Base-by-base conservation (phyloP, 345 rosid genomes). In the Populus euphratica region DNA sequence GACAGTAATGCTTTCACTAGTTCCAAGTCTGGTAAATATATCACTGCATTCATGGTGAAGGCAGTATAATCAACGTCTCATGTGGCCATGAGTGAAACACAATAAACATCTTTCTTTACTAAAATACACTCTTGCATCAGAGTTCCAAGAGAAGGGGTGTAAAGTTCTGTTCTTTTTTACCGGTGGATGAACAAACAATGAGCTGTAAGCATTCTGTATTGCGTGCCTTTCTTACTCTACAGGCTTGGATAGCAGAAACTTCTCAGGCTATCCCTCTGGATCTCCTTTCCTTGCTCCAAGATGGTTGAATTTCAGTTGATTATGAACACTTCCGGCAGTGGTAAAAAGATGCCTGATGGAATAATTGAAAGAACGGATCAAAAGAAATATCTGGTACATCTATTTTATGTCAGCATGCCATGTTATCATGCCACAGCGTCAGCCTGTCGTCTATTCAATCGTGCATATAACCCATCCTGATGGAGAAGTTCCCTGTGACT, bases 361-460 rank as follows among this genome's bases (percentile, higher is more conserved):
- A 14, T 1, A 20, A 27, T 54, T 29, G 25, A 21, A 16, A 54
- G 16, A 47, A 14, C 6, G 17, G 50, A 47, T 13, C 16, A 71
- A 6, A 41, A 10, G 13, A 20, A 14, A 66, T 16, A 13, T 9
- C 39, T 54, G 18, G 31, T 52, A 25, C 14, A 21, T 44, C 62
- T 25, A 33, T 23, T 7, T 10, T 21, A 16, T 21, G 49, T 54
- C 38, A 36, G 33, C 36, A 56, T 49, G 49, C 52, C 27, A 63
- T 59, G 36, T 43, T n/a, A 83, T 93, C 86, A 93, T 33, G 89
- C 90, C 21, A 93, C 88, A 12, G 97, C 96, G 36, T 96, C 99
- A 0, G 92, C 93, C 88, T 93, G 99, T 84, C 91, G 87, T 84
- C 89, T 93, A 4, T 90, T 89, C 87, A 96, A 85, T 80, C 86